Percentiles rank a stretch among this genome's conserved stretches.
These are phyloP conservation scores for Lactarius sanguifluus DNA, from an alignment of 768 basidiomycete genomes.

Conservation along the genomic window DNA sequence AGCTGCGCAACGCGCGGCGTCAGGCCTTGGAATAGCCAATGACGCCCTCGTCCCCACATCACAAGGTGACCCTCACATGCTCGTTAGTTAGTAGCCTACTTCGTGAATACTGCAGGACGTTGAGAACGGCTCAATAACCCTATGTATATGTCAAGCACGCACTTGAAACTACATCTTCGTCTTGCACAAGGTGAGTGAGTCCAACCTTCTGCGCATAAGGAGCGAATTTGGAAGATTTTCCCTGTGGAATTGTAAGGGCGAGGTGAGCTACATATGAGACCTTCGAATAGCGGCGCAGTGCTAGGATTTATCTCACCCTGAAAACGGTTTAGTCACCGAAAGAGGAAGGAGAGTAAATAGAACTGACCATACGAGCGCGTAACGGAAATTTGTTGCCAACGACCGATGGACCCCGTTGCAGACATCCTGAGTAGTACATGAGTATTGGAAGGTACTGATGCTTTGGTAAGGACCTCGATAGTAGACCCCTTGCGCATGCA, in stretches of 20 bases:
- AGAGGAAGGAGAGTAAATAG: background rate
- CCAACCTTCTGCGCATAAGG: constrained; percentile 96
- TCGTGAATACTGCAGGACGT: constrained; percentile 38
- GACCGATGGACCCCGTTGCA: constrained; percentile 93
- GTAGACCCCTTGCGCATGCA: constrained; percentile 90
- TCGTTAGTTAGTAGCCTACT: constrained; percentile 15
- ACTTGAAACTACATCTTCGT: constrained; percentile 91
- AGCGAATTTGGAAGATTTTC: constrained; percentile 90
- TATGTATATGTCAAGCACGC: constrained; percentile 36
- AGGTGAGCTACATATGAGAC: constrained; percentile 12
- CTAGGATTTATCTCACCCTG: constrained; percentile 23
- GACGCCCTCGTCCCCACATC: background rate
- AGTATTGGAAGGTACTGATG: background rate
- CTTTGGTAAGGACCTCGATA: constrained; percentile 65
- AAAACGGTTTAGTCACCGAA: constrained; percentile 2
- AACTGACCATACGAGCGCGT: constrained; percentile 87
- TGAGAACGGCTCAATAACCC: constrained; percentile 7
- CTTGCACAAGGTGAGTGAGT: constrained; percentile 75
- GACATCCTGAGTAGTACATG: constrained; percentile 54
- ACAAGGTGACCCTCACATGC: background rate
- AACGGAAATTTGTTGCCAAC: constrained; percentile 87
- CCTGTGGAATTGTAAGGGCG: constrained; percentile 44
- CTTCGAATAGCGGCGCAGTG: constrained; percentile 9
- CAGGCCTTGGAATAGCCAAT: background rate
- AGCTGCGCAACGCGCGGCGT: background rate